Evolutionary conservation across 495 filamentous ascomycete species (phyloP).

Genomic region (Xylaria flabelliformis): DNA sequence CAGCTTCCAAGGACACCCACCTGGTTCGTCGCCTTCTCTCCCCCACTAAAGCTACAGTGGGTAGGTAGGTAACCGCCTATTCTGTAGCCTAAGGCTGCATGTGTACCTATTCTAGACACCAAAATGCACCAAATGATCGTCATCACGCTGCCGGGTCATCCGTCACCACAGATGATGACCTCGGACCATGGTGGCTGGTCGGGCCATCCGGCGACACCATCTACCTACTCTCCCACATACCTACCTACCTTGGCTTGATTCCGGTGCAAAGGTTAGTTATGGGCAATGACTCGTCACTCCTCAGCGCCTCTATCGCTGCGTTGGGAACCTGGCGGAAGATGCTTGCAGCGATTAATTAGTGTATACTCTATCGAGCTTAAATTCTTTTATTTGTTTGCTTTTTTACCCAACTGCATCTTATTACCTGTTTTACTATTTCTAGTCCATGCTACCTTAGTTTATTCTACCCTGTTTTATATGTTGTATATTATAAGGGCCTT

Average conservation of each 20-base stretch:
- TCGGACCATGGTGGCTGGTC: slow-evolving; percentile 24
- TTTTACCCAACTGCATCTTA: no score
- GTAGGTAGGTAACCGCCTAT: slow-evolving; percentile 3
- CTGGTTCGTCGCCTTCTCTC: background rate
- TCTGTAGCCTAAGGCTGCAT: background rate
- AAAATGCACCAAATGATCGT: slow-evolving; percentile 3
- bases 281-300: slow-evolving; percentile 27
- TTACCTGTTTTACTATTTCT: no score
- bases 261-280: slow-evolving; percentile 3
- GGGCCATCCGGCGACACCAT: slow-evolving; percentile 17
- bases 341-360: slow-evolving; percentile 19
- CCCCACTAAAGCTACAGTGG: background rate
- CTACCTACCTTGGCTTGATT: background rate
- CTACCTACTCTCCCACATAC: background rate
- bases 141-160: slow-evolving; percentile 19
- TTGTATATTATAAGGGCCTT: no score
- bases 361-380: no score
- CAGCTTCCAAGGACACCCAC: no score
- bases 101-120: no score
- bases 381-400: no score
- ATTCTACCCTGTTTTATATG: no score
- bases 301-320: slow-evolving; percentile 18
- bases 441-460: no score
- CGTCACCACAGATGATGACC: slow-evolving; percentile 13
- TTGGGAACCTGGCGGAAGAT: slow-evolving; percentile 10